These are phyloP conservation scores for Trametes gibbosa DNA, from an alignment of 768 basidiomycete genomes.

Conservation along the genomic window DNA sequence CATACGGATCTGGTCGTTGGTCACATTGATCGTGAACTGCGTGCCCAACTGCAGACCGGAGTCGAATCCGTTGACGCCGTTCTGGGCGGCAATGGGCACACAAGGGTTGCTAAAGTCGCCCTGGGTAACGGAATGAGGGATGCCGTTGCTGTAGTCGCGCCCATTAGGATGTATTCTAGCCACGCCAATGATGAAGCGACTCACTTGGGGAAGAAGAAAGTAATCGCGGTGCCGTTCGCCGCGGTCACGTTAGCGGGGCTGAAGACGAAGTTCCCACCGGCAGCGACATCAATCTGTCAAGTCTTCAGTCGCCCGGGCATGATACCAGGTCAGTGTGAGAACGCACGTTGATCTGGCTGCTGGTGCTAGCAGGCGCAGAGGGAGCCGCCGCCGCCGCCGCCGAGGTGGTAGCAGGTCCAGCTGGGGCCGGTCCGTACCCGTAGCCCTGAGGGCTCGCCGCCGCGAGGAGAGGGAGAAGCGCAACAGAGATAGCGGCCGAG, in stretches of 20 bases:
- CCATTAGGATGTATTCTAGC: not conserved
- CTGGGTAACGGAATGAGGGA: slow-evolving; percentile 34
- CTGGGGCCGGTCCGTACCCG: slow-evolving; percentile 20
- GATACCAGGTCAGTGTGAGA: no score
- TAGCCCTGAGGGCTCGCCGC: slow-evolving; percentile 40
- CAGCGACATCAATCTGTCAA: slow-evolving; percentile 44
- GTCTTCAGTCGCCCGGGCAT: not conserved
- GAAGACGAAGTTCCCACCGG: slow-evolving; percentile 39
- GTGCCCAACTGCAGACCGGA: slow-evolving; percentile 43
- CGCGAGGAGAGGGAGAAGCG: slow-evolving; percentile 31
- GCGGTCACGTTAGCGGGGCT: slow-evolving; percentile 47
- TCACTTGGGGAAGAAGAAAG: slow-evolving; percentile 52
- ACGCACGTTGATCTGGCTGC: slow-evolving; percentile 21
- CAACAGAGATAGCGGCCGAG: slow-evolving; percentile 24
- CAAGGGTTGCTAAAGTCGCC: slow-evolving; percentile 28
- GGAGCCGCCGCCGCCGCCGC: slow-evolving; percentile 29
- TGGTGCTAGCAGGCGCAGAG: slow-evolving; percentile 24
- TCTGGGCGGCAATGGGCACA: slow-evolving; percentile 42
- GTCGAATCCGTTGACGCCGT: slow-evolving; percentile 42
- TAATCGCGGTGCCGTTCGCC: slow-evolving; percentile 47
- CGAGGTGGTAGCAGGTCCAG: slow-evolving; percentile 29
- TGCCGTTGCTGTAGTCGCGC: not conserved
- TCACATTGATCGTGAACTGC: slow-evolving; percentile 48
- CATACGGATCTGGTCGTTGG: slow-evolving; percentile 46
- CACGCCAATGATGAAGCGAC: not conserved